Percentiles rank a stretch among this genome's conserved stretches.
Evolutionary conservation across 768 basidiomycete genomes (phyloP).

Genomic region (Mycena sanguinolenta): DNA sequence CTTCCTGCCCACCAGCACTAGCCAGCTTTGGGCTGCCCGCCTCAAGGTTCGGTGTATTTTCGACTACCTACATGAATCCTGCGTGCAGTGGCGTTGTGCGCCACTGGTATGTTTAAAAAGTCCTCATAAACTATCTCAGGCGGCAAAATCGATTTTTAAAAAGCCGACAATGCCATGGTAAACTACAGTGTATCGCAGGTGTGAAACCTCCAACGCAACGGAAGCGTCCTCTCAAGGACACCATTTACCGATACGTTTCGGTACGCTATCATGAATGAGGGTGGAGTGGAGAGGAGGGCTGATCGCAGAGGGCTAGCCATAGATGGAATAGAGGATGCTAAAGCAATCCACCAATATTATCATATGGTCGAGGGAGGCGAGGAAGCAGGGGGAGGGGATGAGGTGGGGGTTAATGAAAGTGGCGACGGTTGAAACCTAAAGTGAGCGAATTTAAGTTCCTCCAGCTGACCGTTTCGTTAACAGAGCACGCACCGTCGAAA

Average conservation of each 20-base stretch:
- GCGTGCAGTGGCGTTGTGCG: conserved; percentile 8
- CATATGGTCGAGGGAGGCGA: conserved; percentile 18
- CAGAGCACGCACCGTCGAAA: conserved; percentile 21
- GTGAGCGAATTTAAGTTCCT: conserved; percentile 5
- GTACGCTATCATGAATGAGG: conserved; percentile 22
- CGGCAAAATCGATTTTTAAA: neutral
- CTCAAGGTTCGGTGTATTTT: conserved; percentile 11
- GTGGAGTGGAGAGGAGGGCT: conserved; percentile 27
- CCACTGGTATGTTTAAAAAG: neutral
- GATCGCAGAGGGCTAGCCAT: neutral
- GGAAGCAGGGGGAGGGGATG: too few relatives aligned
- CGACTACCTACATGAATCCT: neutral
- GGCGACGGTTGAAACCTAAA: conserved; percentile 13
- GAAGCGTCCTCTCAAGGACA: conserved; percentile 10
- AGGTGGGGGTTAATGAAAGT: conserved; percentile 18
- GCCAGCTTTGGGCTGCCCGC: conserved; percentile 5
- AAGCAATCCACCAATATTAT: conserved; percentile 25
- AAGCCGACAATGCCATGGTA: neutral
- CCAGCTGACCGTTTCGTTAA: neutral
- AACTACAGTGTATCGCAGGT: conserved; percentile 23
- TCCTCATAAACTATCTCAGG: neutral
- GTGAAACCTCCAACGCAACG: conserved; percentile 9
- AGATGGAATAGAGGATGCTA: conserved; percentile 26
- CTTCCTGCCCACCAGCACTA: neutral
- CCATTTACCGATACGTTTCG: conserved; percentile 14